Base-by-base conservation (phyloP, 169 alveolate genomes). In the Plasmodium blacklocki region DNA sequence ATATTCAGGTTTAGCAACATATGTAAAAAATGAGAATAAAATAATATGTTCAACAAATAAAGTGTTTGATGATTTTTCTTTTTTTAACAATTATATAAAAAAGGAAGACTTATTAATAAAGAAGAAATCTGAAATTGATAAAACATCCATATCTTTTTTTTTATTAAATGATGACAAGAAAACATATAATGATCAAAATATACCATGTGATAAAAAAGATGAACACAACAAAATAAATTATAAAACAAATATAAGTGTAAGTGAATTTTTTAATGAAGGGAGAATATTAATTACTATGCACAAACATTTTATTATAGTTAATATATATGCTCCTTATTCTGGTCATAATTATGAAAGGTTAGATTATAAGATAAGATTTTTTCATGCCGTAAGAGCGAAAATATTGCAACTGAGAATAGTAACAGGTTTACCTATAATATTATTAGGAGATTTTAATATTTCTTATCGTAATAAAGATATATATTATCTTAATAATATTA, bases 251-350 rank as follows among this genome's bases (percentile, higher is more conserved):
- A 58, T 9, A 47, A 2, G 58, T 39, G 91, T 54, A 3, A 26
- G 64, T 14, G 73, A 76, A 2, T 43, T 76, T 18, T 73, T 83
- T 49, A 76, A 54, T 59, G 94, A 89, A 12, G 94, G 94, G 3
- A 88, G 94, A 49, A 47, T 62, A 7, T 23, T 89, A 43, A 32
- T 89, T 3, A 89, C 90, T 0, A 21, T 67, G 4, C 94, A 74
- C 11, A 52, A 70, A 18, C n/a, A 89, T 23, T 89, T 89, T 74
- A 66, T 66, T 19, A 4, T 89, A 5, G 72, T 89, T 6, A 89
- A 89, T 68, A 67, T 88, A 15, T 91, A 91, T 63, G 93, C 63
- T 2, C 94, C 94, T 14, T 74, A 90, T 59, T 73, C 91, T 9
- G 94, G 94, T 1, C 32, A 54, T 59, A 74, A 50, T 14, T 91